Evolutionary conservation across 2,329 filamentous ascomycete species (phyloP).

Genomic region (Xylaria sp.): DNA sequence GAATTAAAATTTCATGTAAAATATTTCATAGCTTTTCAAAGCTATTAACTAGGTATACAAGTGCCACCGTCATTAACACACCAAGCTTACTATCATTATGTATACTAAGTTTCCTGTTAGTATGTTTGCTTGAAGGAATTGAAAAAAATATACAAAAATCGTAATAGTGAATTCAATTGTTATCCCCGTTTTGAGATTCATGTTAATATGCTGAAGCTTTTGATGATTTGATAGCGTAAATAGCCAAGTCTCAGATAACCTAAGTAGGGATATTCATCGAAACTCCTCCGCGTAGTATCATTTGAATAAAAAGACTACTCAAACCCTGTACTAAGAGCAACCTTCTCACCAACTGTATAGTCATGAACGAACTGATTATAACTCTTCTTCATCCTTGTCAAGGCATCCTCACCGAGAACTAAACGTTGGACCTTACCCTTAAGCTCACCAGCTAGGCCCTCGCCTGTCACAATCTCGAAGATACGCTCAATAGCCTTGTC

Average conservation of each 20-base stretch:
- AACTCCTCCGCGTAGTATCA: not conserved
- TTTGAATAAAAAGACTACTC: not conserved
- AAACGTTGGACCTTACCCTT: constrained; percentile 51
- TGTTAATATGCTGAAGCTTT: no score
- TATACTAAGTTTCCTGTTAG: no score
- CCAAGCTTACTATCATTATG: no score
- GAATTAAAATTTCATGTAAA: no score
- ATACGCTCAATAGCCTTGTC: constrained; percentile 51
- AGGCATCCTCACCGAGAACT: constrained; percentile 51
- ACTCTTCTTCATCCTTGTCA: constrained; percentile 38
- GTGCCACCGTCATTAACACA: no score
- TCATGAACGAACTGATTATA: constrained; percentile 40
- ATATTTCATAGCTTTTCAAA: no score
- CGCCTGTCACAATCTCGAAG: constrained; percentile 51
- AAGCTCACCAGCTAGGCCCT: constrained; percentile 47
- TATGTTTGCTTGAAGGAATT: no score
- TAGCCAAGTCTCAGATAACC: not conserved
- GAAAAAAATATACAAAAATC: no score
- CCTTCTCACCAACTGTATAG: constrained; percentile 38
- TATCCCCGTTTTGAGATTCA: no score
- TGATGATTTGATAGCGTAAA: not conserved
- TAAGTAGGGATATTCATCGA: not conserved
- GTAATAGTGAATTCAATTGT: no score
- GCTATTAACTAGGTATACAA: no score
- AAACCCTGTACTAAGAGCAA: constrained; percentile 41